phyloP scores from a whole-genome alignment of 139 green algal genomes.

The Micractinium conductrix region DNA sequence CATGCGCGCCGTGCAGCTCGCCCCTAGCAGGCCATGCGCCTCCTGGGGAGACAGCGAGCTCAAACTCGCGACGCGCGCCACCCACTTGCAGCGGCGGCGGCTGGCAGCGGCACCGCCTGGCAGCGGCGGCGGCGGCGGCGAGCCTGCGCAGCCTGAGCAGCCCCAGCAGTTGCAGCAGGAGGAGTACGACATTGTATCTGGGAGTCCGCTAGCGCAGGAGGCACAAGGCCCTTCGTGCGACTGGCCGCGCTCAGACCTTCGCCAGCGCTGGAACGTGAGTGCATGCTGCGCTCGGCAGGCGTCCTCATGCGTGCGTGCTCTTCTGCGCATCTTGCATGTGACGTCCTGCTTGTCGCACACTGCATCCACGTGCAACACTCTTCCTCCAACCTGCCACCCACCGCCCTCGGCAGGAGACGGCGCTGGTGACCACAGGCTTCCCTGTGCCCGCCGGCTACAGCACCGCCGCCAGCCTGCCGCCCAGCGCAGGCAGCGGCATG shows the following conservation, averaged over 20 bases:
- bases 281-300: background rate
- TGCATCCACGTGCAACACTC: background rate
- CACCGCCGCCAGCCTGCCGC: background rate
- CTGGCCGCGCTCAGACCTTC: background rate
- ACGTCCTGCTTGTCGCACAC: too few relatives aligned
- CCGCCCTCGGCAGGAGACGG: background rate
- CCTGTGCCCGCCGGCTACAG: slow-evolving; percentile 25
- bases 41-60: too few relatives aligned
- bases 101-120: background rate
- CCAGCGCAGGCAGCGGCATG: background rate
- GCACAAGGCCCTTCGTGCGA: slow-evolving; percentile 12
- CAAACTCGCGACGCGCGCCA: too few relatives aligned
- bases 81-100: background rate
- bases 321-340: background rate
- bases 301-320: too few relatives aligned
- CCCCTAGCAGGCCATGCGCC: too few relatives aligned
- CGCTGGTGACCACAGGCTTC: slow-evolving; percentile 29
- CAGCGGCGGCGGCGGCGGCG: background rate
- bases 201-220: background rate
- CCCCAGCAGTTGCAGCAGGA: background rate
- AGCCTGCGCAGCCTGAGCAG: background rate
- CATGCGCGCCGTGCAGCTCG: too few relatives aligned
- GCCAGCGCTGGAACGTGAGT: slow-evolving; percentile 9
- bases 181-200: slow-evolving; percentile 18
- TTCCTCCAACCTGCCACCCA: background rate